These are phyloP conservation scores for Paulownia fortunei DNA, from an alignment of 257 asterid species.

Conservation along the genomic window DNA sequence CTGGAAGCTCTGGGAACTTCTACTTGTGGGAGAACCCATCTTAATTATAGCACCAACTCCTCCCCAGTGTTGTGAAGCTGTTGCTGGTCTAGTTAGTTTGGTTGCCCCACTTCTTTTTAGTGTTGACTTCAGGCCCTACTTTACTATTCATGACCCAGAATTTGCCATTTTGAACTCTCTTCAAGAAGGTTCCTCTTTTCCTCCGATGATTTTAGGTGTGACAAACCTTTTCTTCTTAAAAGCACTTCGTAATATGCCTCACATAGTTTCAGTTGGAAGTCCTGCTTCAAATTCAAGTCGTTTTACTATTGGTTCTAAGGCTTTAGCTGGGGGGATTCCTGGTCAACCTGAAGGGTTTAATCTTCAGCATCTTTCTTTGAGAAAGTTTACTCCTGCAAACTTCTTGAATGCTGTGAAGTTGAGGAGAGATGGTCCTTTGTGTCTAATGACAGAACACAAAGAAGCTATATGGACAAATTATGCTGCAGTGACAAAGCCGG, in stretches of 20 bases:
- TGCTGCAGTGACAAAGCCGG: constrained; percentile 84
- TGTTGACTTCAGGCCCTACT: constrained; percentile 95
- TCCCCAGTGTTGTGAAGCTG: constrained; percentile 96
- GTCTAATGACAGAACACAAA: constrained; percentile 93
- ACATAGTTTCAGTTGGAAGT: constrained; percentile 90
- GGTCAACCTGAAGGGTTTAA: constrained; percentile 59
- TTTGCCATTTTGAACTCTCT: constrained; percentile 79
- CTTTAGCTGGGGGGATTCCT: constrained; percentile 50
- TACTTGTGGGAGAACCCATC: constrained; percentile 92
- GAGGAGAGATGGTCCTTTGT: constrained; percentile 95
- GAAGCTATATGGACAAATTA: constrained; percentile 93
- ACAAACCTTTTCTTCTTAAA: constrained; percentile 94
- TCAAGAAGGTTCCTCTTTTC: constrained; percentile 70
- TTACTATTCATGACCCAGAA: constrained; percentile 93
- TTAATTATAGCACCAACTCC: constrained; percentile 94
- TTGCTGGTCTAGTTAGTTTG: constrained; percentile 89
- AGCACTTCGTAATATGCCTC: constrained; percentile 89
- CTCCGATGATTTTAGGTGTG: constrained; percentile 92
- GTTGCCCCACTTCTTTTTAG: constrained; percentile 91
- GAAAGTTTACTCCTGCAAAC: constrained; percentile 77
- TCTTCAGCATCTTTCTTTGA: constrained; percentile 61
- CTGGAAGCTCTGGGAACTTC: constrained; percentile 95
- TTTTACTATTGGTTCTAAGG: constrained; percentile 54
- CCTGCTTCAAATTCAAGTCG: constrained; percentile 70
- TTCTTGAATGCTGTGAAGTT: constrained; percentile 87